Base-by-base conservation (phyloP, 345 rosid genomes). In the Adansonia digitata region DNA sequence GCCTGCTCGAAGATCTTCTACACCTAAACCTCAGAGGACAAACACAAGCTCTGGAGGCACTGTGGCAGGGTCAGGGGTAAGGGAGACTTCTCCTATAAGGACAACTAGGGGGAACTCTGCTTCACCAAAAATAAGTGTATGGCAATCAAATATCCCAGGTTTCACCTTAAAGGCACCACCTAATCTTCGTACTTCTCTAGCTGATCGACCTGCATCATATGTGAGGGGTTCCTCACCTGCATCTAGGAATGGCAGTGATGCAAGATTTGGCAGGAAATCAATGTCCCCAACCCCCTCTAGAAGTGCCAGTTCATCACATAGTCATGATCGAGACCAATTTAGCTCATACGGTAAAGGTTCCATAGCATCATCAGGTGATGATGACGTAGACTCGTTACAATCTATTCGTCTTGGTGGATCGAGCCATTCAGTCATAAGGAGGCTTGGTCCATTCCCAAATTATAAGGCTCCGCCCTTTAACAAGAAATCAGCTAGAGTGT, bases 161-260 rank as follows among this genome's bases (percentile, higher is more conserved):
- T 93, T 95, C 84, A 89, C 99, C 61, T 85, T 90, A 80, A 98
- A 95, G 69, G 98, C 89, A 57, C 99, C 99, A 0, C 98, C 97
- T n/a, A 95, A 93, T 86, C 98, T 95, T 56, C 89, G 97, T 68
- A 95, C 99, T 77, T 95, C 99, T 71, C 77, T 91, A 82, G 89
- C 86, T 80, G 98, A 95, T 86, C 92, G 97, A 73, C 97, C 99
- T 0, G 89, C 92, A 66, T 83, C 99, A 39, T 95, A 93, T 67
- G 94, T 93, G 77, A 89, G 99, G 87, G 98, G 99, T 42, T 91
- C 94, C 77, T 93, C 98, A 14, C 98, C 99, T 65, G 99, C 98
- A 59, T 95, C 99, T 73, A 89, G 91, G 83, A 93, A 88, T 84
- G 89, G 97, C 17, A 86, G 80, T 81, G 94, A 91, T 45, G 82